Evolutionary conservation across 148 eudicot species (phyloP), one percentile per base, ranked within the genome.

Genomic region (Rhododendron ovatum): DNA sequence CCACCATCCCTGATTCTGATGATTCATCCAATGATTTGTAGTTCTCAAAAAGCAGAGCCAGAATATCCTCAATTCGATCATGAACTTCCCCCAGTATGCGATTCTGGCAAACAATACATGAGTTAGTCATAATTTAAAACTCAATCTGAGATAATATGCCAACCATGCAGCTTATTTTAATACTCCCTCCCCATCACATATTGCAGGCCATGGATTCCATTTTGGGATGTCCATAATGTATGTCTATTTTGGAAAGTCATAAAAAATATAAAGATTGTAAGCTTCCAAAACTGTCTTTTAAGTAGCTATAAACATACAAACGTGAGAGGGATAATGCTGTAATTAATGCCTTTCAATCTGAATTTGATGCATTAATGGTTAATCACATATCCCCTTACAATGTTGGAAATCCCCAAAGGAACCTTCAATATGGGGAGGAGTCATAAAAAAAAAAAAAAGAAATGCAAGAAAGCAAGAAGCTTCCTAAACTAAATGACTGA

Each of bases 1-100:
- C 95, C 77, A 85, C 30, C 10, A 96, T 91, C 63, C 98, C 98
- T 22, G 96, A 92, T 28, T 92, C 87, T n/a, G 92, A 82, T 69
- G 91, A 92, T 87, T 96, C 98, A 88, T 93, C 98, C 85, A 96
- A 87, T n/a, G 98, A 91, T 87, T 96, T 95, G 93, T 93, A 96
- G 78, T 96, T 96, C 88, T 93, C 96, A 88, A 96, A 96, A 69
- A 88, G 93, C 85, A 96, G 91, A 81, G 96, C 93, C 83, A 94
- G 93, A 86, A 93, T 94, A 88, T 92, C 93, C 85, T 94, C 96
- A 45, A 96, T 86, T 83, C 92, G 93, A 80, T 96, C 98, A 83
- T 91, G 92, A 73, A 96, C 93, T 89, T 94, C 98, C 84, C 98
- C 98, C 82, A 96, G 82, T 80, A 94, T 93, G 85, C 98, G 98